A percentile compares a stretch with the other conserved stretches of the same genome.
Evolutionary conservation across 768 basidiomycete species (phyloP).

Genomic region (Rhizopogon vesiculosus): DNA sequence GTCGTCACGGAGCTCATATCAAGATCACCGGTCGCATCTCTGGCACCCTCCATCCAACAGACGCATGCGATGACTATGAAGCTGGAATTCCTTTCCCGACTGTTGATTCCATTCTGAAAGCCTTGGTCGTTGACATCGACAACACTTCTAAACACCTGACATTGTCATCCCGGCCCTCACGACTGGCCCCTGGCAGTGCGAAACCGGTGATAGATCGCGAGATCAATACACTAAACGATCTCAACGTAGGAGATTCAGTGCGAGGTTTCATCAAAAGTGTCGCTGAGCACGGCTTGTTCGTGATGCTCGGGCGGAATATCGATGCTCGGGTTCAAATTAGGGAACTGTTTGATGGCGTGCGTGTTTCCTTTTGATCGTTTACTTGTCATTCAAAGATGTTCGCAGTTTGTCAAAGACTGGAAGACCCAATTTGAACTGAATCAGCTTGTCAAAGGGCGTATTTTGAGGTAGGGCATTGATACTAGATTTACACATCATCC

Average conservation of each 20-base stretch:
- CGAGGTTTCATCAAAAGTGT: constrained; percentile 90
- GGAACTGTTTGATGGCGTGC: constrained; percentile 85
- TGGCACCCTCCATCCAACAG: constrained; percentile 79
- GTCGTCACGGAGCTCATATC: constrained; percentile 66
- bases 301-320: constrained; percentile 75
- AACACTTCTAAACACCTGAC: constrained; percentile 58
- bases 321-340: constrained; percentile 92
- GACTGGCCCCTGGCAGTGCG: constrained; percentile 48
- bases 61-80: constrained; percentile 77
- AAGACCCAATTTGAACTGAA: constrained; percentile 72
- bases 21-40: constrained; percentile 69
- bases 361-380: neutral
- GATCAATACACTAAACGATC: constrained; percentile 51
- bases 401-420: constrained; percentile 94
- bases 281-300: constrained; percentile 84
- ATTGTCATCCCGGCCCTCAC: constrained; percentile 79
- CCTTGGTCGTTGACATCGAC: constrained; percentile 68
- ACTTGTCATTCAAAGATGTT: constrained; percentile 7
- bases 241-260: constrained; percentile 70
- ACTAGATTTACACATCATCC: neutral
- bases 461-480: constrained; percentile 53
- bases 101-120: constrained; percentile 64
- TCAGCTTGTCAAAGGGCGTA: constrained; percentile 84
- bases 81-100: constrained; percentile 49
- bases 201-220: constrained; percentile 61